These are phyloP conservation scores for Myriangium duriaei DNA, from an alignment of 2,329 filamentous ascomycete genomes.

Conservation along the genomic window DNA sequence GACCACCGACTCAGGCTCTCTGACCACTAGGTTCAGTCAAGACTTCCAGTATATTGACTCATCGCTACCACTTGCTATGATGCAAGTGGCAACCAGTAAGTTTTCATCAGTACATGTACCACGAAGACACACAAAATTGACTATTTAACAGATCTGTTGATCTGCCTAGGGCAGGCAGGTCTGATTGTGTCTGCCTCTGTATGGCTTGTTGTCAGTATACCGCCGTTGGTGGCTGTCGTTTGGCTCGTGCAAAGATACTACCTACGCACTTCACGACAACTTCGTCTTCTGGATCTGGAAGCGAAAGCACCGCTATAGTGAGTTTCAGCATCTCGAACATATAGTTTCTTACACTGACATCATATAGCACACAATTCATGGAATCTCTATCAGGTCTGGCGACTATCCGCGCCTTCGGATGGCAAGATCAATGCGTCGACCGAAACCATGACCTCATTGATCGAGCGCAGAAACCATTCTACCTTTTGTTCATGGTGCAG, in stretches of 20 bases:
- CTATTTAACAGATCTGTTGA: too few species aligned
- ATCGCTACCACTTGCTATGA: conserved; percentile 20
- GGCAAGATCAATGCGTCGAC: conserved; percentile 28
- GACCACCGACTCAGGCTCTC: conserved; percentile 29
- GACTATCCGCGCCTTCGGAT: conserved; percentile 42
- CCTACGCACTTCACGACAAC: conserved; percentile 34
- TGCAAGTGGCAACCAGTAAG: background rate
- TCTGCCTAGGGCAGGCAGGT: conserved; percentile 11
- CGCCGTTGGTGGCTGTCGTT: conserved; percentile 25
- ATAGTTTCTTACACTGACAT: too few species aligned
- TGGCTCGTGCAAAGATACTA: conserved; percentile 35
- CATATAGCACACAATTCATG: conserved; percentile 32
- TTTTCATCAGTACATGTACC: too few species aligned
- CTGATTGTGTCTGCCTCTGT: conserved; percentile 28
- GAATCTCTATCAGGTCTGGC: conserved; percentile 37
- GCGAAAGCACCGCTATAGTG: conserved; percentile 36
- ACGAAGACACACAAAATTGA: too few species aligned
- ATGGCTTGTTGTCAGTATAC: conserved; percentile 29
- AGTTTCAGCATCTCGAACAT: too few species aligned
- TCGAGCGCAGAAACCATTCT: conserved; percentile 31
- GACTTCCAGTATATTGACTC: conserved; percentile 35
- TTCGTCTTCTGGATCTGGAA: conserved; percentile 43
- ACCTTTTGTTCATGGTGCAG: conserved; percentile 33
- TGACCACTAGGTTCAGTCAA: conserved; percentile 34
- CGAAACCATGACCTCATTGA: conserved; percentile 29